A percentile compares a stretch with the other conserved stretches of the same genome.
Evolutionary conservation across 2,329 filamentous ascomycete genomes (phyloP).

Genomic region (Botrytis galanthina): DNA sequence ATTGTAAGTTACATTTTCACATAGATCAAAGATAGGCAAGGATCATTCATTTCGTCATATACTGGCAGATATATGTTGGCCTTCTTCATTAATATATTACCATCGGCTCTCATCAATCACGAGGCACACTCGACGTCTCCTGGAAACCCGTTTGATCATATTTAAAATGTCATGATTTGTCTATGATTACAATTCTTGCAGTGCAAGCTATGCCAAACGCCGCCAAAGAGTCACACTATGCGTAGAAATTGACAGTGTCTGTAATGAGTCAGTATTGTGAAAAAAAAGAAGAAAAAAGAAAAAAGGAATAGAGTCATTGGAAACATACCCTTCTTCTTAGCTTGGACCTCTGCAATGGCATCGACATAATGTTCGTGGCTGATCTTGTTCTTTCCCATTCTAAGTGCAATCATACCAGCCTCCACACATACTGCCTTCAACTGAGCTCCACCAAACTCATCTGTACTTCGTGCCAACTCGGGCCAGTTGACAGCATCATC

Average conservation of each 20-base stretch:
- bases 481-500: constrained; percentile 93
- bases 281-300: constrained; percentile 38
- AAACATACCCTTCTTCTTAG: constrained; percentile 62
- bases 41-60: not conserved
- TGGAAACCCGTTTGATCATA: constrained; percentile 1
- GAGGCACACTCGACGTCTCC: not conserved
- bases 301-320: constrained; percentile 32
- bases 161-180: constrained; percentile 29
- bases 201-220: constrained; percentile 34
- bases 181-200: constrained; percentile 36
- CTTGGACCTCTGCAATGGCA: constrained; percentile 93
- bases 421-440: constrained; percentile 98
- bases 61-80: not conserved
- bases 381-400: constrained; percentile 93
- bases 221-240: constrained; percentile 30
- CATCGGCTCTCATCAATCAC: constrained; percentile 1
- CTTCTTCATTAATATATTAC: constrained; percentile 7
- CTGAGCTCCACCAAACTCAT: constrained; percentile 97
- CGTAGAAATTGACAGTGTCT: constrained; percentile 37
- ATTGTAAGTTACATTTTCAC: not conserved
- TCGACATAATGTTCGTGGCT: constrained; percentile 98
- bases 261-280: constrained; percentile 20
- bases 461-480: constrained; percentile 91
- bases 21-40: not conserved
- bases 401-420: constrained; percentile 96